Percentiles rank a stretch among this genome's conserved stretches.
Conservation (phyloP, 176 grass and related monocot genomes). For the Hordeum marinum region DNA sequence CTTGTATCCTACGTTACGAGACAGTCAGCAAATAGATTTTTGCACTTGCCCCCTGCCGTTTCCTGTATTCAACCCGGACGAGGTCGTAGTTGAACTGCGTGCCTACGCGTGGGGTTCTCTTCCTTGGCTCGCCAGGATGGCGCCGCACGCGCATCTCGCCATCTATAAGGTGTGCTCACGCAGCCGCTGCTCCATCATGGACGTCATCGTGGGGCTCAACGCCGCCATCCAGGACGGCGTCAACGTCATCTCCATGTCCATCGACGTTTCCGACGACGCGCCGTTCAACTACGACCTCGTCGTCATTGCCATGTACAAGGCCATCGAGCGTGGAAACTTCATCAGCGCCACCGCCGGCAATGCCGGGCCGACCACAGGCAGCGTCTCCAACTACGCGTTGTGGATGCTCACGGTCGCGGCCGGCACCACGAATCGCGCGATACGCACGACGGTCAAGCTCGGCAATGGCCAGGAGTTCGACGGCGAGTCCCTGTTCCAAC, state of each 20-base stretch:
- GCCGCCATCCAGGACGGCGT: constrained; percentile 55
- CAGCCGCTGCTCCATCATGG: constrained; percentile 49
- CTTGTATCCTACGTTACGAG: too few relatives aligned
- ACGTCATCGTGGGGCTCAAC: constrained; percentile 52
- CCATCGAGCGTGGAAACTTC: constrained; percentile 61
- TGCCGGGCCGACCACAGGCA: constrained; percentile 3
- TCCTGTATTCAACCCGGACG: too few relatives aligned
- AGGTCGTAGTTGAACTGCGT: too few relatives aligned
- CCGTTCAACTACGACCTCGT: constrained; percentile 49
- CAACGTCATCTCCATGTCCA: constrained; percentile 58
- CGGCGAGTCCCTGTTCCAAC: constrained; percentile 65
- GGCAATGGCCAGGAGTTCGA: constrained; percentile 49
- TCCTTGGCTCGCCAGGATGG: too few relatives aligned
- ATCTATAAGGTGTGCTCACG: constrained; percentile 69
- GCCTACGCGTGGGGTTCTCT: too few relatives aligned
- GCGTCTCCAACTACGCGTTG: constrained; percentile 42
- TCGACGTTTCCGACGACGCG: constrained; percentile 16
- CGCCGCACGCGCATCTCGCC: constrained; percentile 69
- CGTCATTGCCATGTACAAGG: constrained; percentile 48
- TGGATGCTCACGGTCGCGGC: constrained; percentile 74
- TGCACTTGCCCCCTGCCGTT: too few relatives aligned
- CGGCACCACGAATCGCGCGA: constrained; percentile 49
- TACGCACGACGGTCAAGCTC: constrained; percentile 48
- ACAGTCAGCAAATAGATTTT: too few relatives aligned
- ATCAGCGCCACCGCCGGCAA: constrained; percentile 63